Conservation (phyloP, 192 early-diverging fungal genomes). For the Glomus cerebriforme region DNA sequence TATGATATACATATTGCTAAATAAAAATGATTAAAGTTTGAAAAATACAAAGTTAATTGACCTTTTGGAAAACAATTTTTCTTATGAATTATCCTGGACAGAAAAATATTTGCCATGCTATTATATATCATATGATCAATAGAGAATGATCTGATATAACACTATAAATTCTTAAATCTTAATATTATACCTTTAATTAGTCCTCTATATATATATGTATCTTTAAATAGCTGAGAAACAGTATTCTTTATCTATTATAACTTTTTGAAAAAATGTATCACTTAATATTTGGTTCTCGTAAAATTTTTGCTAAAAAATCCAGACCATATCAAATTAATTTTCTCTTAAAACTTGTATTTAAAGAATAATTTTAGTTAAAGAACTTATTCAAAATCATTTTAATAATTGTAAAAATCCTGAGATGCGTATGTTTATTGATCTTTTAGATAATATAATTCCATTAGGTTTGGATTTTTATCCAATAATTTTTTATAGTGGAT, state of each 20-base stretch:
- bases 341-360: too few species aligned
- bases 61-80: background rate
- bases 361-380: background rate
- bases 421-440: background rate
- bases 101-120: too few species aligned
- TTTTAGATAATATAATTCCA: conserved; percentile 17
- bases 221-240: conserved; percentile 13
- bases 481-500: background rate
- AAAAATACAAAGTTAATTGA: too few species aligned
- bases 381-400: background rate
- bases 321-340: too few species aligned
- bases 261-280: conserved; percentile 20
- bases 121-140: background rate
- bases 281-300: background rate
- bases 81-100: too few species aligned
- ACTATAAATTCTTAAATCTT: background rate
- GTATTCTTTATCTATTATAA: background rate
- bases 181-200: conserved; percentile 19
- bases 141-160: conserved; percentile 2
- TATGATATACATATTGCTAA: too few species aligned
- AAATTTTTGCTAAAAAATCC: too few species aligned
- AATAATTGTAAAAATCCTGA: conserved; percentile 1
- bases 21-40: too few species aligned
- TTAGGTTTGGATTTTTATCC: background rate
- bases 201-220: too few species aligned